Base-by-base conservation (phyloP, 2,329 filamentous ascomycete genomes). In the Fusarium mexicanum region DNA sequence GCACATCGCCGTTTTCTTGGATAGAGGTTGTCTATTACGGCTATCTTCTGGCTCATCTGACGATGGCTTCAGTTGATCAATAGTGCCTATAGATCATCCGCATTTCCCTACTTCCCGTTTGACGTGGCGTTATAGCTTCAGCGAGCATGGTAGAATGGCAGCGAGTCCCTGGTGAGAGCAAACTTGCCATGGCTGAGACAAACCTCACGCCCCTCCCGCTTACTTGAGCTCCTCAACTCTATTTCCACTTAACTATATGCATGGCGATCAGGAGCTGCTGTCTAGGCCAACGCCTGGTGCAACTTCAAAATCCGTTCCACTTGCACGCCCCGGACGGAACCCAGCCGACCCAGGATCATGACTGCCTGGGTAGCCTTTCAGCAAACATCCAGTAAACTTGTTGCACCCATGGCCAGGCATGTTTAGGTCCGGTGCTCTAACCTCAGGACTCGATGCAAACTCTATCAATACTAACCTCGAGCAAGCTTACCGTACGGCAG, bases 181-280 rank as follows among this genome's bases (percentile, higher is more conserved):
- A 37, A 38, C 53, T 69, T 26, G 22, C n/a, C 40, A 44, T 60
- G 64, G 44, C 57, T 48, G n/a, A 51, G 22, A 53, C 35, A 46
- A 50, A n/a, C 24, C 13, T 11, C 65, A 70, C 59, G 10, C 68
- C 69, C 61, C 55, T 67, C 35, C 59, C 59, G 61, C 59, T 57
- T 67, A 54, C 53, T 41, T 53, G 57, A 54, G 44, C 50, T 35
- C 47, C 31, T 37, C 17, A 69, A 75, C 64, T 65, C 35, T 70
- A 51, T 50, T 51, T 57, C 40, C 26, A 41, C 33, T 43, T 51
- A 55, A 12, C n/a, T 13, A 41, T 20, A 29, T 29, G 51, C 35
- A 55, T 58, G 53, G n/a, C 40, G 31, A 72, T 51, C 57, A 61
- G 48, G 47, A 63, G 69, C 60, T 24, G 20, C 24, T 26, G 35